Percentiles rank a stretch among this genome's conserved stretches.
Evolutionary conservation across 371 early-diverging fungal species (phyloP).

Genomic region (Entomophthora muscae): DNA sequence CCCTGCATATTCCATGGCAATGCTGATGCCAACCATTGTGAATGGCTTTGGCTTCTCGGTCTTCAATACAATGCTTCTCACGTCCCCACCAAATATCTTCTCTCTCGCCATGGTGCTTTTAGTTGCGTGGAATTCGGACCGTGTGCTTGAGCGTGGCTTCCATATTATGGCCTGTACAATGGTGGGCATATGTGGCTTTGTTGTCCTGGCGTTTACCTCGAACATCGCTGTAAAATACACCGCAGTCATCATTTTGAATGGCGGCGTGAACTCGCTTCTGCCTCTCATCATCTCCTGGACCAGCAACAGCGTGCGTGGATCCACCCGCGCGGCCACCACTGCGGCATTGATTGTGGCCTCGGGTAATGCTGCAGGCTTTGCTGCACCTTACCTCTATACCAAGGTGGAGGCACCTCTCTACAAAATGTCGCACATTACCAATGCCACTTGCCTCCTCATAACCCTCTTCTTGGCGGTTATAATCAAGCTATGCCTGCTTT

Average conservation of each 20-base stretch:
- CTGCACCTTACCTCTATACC: slow-evolving; percentile 3
- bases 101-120: slow-evolving; percentile 31
- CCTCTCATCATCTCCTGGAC: slow-evolving; percentile 23
- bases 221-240: slow-evolving; percentile 23
- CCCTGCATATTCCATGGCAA: slow-evolving; percentile 34
- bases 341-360: slow-evolving; percentile 16
- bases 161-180: slow-evolving; percentile 35
- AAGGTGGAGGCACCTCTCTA: slow-evolving; percentile 1
- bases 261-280: slow-evolving; percentile 30
- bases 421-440: background rate
- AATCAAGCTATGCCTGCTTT: too few species aligned
- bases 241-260: slow-evolving; percentile 27
- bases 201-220: slow-evolving; percentile 27
- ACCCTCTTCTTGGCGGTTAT: too few species aligned
- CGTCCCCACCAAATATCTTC: slow-evolving; percentile 24
- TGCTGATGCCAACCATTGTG: slow-evolving; percentile 48
- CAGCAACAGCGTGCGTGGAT: slow-evolving; percentile 32
- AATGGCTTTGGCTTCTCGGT: slow-evolving; percentile 12
- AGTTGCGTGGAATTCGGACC: slow-evolving; percentile 43
- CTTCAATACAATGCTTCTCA: slow-evolving; percentile 27
- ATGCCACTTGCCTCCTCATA: background rate
- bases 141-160: slow-evolving; percentile 32
- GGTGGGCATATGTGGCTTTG: slow-evolving; percentile 40
- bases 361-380: slow-evolving; percentile 16
- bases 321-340: slow-evolving; percentile 35